These are phyloP conservation scores for Fusarium heterosporum DNA, from an alignment of 2,329 filamentous ascomycete genomes.

Conservation along the genomic window DNA sequence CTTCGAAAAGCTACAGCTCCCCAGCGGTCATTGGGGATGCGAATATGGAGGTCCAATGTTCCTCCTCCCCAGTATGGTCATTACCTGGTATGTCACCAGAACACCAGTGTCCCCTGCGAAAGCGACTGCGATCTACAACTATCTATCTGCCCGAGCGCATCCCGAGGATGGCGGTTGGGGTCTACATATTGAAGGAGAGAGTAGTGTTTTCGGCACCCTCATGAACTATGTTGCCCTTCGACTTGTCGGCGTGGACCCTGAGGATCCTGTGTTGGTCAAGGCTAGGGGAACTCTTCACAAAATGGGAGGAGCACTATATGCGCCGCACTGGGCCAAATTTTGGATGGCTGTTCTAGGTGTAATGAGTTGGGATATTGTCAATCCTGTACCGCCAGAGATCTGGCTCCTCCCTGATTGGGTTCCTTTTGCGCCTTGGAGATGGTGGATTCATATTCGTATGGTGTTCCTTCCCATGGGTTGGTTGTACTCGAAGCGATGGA, in stretches of 20 bases:
- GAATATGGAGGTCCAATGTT: constrained; percentile 99
- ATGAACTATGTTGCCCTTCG: constrained; percentile 89
- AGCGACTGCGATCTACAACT: constrained; percentile 90
- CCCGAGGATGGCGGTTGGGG: constrained; percentile 97
- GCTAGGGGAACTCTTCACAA: constrained; percentile 85
- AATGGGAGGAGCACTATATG: constrained; percentile 84
- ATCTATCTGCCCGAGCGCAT: constrained; percentile 86
- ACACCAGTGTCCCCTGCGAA: constrained; percentile 85
- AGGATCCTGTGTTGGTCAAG: constrained; percentile 86
- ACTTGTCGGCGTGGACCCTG: constrained; percentile 83
- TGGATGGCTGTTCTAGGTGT: constrained; percentile 90
- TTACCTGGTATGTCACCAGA: constrained; percentile 89
- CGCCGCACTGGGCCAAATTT: constrained; percentile 97
- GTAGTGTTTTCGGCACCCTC: constrained; percentile 87
- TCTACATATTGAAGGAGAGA: constrained; percentile 92
- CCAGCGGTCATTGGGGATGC: constrained; percentile 93
- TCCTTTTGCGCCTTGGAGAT: constrained; percentile 89
- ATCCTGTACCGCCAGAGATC: constrained; percentile 91
- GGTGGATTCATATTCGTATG: constrained; percentile 98
- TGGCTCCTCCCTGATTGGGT: constrained; percentile 95
- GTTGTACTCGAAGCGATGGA: constrained; percentile 86
- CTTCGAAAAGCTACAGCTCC: constrained; percentile 89
- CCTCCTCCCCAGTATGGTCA: constrained; percentile 84
- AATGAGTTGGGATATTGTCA: constrained; percentile 90
- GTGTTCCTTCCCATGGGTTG: constrained; percentile 96